Base-by-base conservation (phyloP, 164 flowering plant genomes). In the Chloranthus sessilifolius region DNA sequence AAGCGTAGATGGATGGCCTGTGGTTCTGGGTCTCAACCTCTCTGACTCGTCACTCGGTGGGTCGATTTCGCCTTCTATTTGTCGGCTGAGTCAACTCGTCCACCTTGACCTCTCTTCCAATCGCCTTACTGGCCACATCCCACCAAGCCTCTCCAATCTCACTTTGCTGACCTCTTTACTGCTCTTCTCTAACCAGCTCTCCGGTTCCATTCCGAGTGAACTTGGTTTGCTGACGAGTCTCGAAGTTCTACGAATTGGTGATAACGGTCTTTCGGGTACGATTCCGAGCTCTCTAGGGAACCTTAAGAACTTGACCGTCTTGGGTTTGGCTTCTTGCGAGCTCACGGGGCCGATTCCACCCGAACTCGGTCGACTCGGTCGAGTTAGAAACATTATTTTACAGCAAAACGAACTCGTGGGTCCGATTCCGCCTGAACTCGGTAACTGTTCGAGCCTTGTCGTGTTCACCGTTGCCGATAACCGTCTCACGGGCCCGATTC, bases 41-140 rank as follows among this genome's bases (percentile, higher is more conserved):
- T 81, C 97, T 19, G 74, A 56, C 51, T 77, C 76, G n/a, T 74
- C 80, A 26, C 79, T 94, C 34, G 30, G 41, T 28, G 99, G 97
- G 27, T 61, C 85, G 5, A 63, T 94, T 2, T 78, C 99, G 7
- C 76, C 92, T 3, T 62, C 90, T 5, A 68, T 94, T 47, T 79
- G 73, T 30, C 52, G 49, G 5, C 64, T 94, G 8, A 52, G 26
- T 9, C 50, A 74, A 65, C 86, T 94, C 56, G 60, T 69, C 68
- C 74, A 72, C 66, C 82, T 94, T 35, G 94, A 94, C 65, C 85
- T 94, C 26, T 86, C 95, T 3, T 69, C 75, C 7, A 94, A 94
- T 67, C 43, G 48, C 37, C 82, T 94, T 43, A 31, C 66, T 3
- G 95, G 96, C n/a, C 73, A 84, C 64, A 85, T 92, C 50, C 96